A percentile compares a stretch with the other conserved stretches of the same genome.
Evolutionary conservation across 225 moss, liverwort and hornwort species (phyloP).

Genomic region (Rhytidiadelphus loreus): DNA sequence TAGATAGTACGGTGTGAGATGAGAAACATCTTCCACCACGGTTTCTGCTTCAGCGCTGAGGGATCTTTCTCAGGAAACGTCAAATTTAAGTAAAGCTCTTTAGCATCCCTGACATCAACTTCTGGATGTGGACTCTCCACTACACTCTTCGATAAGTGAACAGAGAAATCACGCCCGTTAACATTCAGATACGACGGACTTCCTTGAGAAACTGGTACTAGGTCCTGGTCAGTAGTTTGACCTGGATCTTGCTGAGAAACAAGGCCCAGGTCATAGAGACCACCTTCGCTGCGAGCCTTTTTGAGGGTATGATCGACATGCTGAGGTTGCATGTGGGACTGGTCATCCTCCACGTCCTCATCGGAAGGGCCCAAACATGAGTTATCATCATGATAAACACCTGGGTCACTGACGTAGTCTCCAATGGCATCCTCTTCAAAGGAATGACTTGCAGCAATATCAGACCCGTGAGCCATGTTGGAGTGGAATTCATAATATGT

Average conservation of each 20-base stretch:
- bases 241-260: conserved; percentile 18
- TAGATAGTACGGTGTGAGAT: conserved; percentile 27
- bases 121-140: conserved; percentile 14
- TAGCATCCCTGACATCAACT: conserved; percentile 6
- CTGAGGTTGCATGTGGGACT: conserved; percentile 2
- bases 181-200: conserved; percentile 6
- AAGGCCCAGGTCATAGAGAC: conserved; percentile 23
- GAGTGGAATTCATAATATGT: conserved; percentile 46
- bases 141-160: background rate
- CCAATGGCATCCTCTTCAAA: conserved; percentile 38
- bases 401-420: conserved; percentile 80
- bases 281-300: conserved; percentile 49
- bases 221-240: conserved; percentile 7
- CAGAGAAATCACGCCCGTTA: conserved; percentile 13
- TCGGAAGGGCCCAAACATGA: conserved; percentile 33
- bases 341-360: conserved; percentile 9
- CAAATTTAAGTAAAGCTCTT: conserved; percentile 6
- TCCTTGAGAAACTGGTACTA: conserved; percentile 17
- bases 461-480: conserved; percentile 26
- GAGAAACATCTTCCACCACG: conserved; percentile 44
- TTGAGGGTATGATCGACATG: conserved; percentile 13
- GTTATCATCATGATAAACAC: conserved; percentile 37
- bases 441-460: conserved; percentile 12
- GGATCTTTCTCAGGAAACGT: conserved; percentile 3
- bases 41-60: conserved; percentile 20